Percentiles rank a stretch among this genome's conserved stretches.
Conservation (phyloP, 2,329 filamentous ascomycete genomes). For the Cladobotryum mycophilum region DNA sequence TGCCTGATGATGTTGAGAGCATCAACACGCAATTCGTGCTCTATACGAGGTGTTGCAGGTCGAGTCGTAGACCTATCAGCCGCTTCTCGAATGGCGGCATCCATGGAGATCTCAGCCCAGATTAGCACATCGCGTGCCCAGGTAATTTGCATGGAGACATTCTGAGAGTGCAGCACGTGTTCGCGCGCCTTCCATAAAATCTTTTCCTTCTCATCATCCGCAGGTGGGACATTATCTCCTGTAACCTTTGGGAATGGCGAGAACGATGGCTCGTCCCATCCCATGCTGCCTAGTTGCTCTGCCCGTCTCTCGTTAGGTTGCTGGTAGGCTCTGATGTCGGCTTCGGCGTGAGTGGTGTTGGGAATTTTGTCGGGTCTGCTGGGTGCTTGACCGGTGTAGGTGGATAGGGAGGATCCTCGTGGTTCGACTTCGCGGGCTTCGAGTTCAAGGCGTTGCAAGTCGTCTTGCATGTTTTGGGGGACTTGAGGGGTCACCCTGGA, state of each 20-base stretch:
- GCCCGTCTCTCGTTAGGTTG: not conserved
- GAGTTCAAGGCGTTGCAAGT: conserved; percentile 83
- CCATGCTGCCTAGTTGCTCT: conserved; percentile 32
- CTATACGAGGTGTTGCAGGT: conserved; percentile 73
- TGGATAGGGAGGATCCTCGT: conserved; percentile 26
- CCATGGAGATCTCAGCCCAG: conserved; percentile 78
- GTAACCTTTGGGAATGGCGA: conserved; percentile 86
- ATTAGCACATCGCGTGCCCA: conserved; percentile 92
- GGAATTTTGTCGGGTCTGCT: conserved; percentile 4
- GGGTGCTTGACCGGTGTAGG: conserved; percentile 22
- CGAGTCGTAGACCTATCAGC: conserved; percentile 40
- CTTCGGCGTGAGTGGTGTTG: not conserved
- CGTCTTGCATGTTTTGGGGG: conserved; percentile 93
- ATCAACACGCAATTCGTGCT: conserved; percentile 82
- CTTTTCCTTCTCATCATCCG: conserved; percentile 88
- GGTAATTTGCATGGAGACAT: conserved; percentile 91
- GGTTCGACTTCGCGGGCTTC: conserved; percentile 52
- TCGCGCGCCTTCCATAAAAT: conserved; percentile 79
- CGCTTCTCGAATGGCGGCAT: conserved; percentile 64
- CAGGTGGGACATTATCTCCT: conserved; percentile 84
- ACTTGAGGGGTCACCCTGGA: conserved; percentile 88
- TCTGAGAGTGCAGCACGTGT: conserved; percentile 83
- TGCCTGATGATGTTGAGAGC: conserved; percentile 89
- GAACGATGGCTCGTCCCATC: conserved; percentile 64
- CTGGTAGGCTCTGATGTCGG: conserved; percentile 6